Percentiles rank a stretch among this genome's conserved stretches.
phyloP scores from a whole-genome alignment of 441 rosid species.

The Arabidopsis hybrid region DNA sequence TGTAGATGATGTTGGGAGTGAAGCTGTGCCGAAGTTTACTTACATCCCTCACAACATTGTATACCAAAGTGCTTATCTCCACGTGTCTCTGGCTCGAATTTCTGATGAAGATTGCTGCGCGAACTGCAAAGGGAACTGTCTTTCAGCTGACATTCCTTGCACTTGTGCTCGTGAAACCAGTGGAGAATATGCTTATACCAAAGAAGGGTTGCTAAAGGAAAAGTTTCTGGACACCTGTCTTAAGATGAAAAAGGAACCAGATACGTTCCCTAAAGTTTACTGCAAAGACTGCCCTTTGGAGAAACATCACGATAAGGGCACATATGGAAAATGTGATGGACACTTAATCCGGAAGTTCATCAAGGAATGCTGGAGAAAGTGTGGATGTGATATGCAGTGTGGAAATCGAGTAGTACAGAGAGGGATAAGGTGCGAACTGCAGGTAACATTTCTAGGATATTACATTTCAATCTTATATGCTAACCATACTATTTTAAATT shows the following conservation, averaged over 20 bases:
- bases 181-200: constrained; percentile 86
- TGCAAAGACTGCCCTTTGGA: constrained; percentile 85
- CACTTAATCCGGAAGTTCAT: constrained; percentile 83
- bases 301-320: constrained; percentile 55
- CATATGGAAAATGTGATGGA: constrained; percentile 71
- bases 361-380: constrained; percentile 94
- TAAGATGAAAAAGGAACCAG: constrained; percentile 53
- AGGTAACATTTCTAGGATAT: constrained; percentile 53
- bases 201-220: constrained; percentile 64
- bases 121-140: constrained; percentile 78
- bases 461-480: background rate
- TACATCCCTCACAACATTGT: constrained; percentile 70
- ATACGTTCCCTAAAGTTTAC: constrained; percentile 50
- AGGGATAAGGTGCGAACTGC: constrained; percentile 71
- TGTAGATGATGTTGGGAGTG: constrained; percentile 59
- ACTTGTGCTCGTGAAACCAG: constrained; percentile 84
- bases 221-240: constrained; percentile 65
- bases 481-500: background rate
- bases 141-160: constrained; percentile 66
- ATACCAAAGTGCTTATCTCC: constrained; percentile 71
- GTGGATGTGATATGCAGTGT: constrained; percentile 82
- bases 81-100: constrained; percentile 75
- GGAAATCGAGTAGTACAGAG: constrained; percentile 89
- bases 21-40: constrained; percentile 60
- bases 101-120: constrained; percentile 80